Evolutionary conservation across 805 yeast species (phyloP).

Genomic region (Nakazawaea populi): DNA sequence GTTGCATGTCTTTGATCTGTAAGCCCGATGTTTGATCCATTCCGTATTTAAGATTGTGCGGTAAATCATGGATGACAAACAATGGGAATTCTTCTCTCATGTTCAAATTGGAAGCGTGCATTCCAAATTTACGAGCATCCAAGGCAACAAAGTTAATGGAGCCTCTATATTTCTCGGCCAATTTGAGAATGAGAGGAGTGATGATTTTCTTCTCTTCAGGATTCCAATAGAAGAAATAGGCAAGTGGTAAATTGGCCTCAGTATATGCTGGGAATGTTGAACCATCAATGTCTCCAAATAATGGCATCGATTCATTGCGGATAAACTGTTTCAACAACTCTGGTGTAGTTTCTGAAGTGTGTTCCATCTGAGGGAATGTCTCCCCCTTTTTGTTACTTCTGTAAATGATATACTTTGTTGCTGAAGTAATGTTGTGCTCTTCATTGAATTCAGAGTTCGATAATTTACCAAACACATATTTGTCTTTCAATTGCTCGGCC

Average conservation of each 20-base stretch:
- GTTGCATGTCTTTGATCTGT: conserved; percentile 53
- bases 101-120: conserved; percentile 82
- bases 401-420: conserved; percentile 36
- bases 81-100: conserved; percentile 84
- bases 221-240: conserved; percentile 76
- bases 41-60: conserved; percentile 69
- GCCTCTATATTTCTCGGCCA: conserved; percentile 75
- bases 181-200: conserved; percentile 43
- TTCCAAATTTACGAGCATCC: conserved; percentile 73
- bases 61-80: conserved; percentile 76
- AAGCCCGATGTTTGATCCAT: conserved; percentile 53
- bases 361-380: conserved; percentile 52
- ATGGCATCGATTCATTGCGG: conserved; percentile 64
- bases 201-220: conserved; percentile 60
- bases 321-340: conserved; percentile 42
- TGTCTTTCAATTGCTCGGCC: conserved; percentile 62
- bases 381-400: conserved; percentile 32
- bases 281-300: conserved; percentile 83
- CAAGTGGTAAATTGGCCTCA: conserved; percentile 69
- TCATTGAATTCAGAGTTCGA: conserved; percentile 26
- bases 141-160: conserved; percentile 81
- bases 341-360: conserved; percentile 38
- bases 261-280: conserved; percentile 71
- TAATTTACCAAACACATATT: conserved; percentile 47
- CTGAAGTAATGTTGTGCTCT: conserved; percentile 25